phyloP scores from a whole-genome alignment of 768 basidiomycete species.

The Pleurotus tuoliensis region DNA sequence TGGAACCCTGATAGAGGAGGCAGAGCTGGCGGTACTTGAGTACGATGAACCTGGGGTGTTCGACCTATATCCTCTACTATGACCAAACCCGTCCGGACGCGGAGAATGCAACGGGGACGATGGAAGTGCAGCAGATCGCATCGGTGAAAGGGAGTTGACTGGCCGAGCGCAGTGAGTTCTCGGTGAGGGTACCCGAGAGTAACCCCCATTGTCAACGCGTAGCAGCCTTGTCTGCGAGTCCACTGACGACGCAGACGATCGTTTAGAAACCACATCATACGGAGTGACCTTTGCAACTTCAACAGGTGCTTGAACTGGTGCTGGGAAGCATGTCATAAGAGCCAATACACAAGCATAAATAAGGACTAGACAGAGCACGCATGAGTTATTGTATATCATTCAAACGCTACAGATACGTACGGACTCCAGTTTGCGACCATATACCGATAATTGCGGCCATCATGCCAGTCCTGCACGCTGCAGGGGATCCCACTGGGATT shows the following conservation, averaged over 20 bases:
- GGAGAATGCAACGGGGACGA: neutral
- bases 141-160: neutral
- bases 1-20: neutral
- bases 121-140: neutral
- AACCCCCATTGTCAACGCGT: neutral
- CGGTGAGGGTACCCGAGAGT: neutral
- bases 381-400: neutral
- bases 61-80: conserved; percentile 9
- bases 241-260: conserved; percentile 1
- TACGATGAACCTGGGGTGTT: conserved; percentile 10
- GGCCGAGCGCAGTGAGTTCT: no score
- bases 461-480: conserved; percentile 26
- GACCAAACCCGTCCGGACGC: neutral
- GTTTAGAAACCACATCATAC: neutral
- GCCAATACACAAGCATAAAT: conserved; percentile 26
- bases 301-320: conserved; percentile 17
- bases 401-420: conserved; percentile 22
- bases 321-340: conserved; percentile 25
- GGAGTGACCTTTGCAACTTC: conserved; percentile 18
- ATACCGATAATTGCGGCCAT: conserved; percentile 25
- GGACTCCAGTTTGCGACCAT: conserved; percentile 27
- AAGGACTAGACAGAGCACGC: conserved; percentile 16
- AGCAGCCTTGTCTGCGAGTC: conserved; percentile 10
- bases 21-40: conserved; percentile 10
- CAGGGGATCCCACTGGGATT: conserved; percentile 19